These are phyloP conservation scores for Clavispora vitiphila DNA, from an alignment of 805 yeast species.

Conservation along the genomic window DNA sequence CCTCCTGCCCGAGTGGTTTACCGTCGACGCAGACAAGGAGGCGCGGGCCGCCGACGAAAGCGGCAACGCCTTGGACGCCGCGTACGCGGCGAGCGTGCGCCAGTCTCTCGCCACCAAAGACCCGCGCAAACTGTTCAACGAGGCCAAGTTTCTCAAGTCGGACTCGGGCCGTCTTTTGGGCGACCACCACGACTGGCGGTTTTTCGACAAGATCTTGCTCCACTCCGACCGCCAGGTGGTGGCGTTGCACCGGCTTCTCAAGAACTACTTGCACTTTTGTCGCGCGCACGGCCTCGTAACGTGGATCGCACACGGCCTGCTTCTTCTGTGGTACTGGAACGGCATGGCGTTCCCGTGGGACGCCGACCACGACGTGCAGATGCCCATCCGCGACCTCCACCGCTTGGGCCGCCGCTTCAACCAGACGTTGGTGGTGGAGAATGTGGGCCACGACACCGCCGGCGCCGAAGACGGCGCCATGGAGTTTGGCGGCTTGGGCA, in stretches of 20 bases:
- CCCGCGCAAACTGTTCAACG: slow-evolving; percentile 14
- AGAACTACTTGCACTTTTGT: slow-evolving; percentile 50
- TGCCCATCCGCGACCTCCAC: slow-evolving; percentile 47
- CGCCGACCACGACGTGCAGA: slow-evolving; percentile 59
- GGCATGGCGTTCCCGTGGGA: slow-evolving; percentile 66
- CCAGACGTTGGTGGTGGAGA: slow-evolving; percentile 21
- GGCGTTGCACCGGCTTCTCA: slow-evolving; percentile 40
- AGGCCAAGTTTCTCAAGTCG: slow-evolving; percentile 8
- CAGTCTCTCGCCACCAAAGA: slow-evolving; percentile 7
- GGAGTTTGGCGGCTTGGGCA: slow-evolving; percentile 27
- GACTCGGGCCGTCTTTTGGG: slow-evolving; percentile 3
- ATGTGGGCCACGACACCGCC: slow-evolving; percentile 6
- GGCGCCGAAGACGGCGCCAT: too few species aligned
- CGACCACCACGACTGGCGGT: slow-evolving; percentile 20
- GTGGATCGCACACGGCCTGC: slow-evolving; percentile 65
- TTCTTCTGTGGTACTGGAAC: slow-evolving; percentile 62
- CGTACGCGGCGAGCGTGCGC: background rate
- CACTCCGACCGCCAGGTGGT: slow-evolving; percentile 10
- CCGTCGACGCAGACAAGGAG: slow-evolving; percentile 23
- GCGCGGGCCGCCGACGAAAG: too few species aligned
- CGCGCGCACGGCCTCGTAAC: slow-evolving; percentile 42
- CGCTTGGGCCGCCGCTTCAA: slow-evolving; percentile 44
- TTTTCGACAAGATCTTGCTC: slow-evolving; percentile 9
- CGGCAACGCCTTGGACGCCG: background rate
- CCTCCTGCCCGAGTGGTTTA: slow-evolving; percentile 19